A percentile compares a stretch with the other conserved stretches of the same genome.
Conservation (phyloP, 208 protist species). For the Wallacemonas sp. region DNA sequence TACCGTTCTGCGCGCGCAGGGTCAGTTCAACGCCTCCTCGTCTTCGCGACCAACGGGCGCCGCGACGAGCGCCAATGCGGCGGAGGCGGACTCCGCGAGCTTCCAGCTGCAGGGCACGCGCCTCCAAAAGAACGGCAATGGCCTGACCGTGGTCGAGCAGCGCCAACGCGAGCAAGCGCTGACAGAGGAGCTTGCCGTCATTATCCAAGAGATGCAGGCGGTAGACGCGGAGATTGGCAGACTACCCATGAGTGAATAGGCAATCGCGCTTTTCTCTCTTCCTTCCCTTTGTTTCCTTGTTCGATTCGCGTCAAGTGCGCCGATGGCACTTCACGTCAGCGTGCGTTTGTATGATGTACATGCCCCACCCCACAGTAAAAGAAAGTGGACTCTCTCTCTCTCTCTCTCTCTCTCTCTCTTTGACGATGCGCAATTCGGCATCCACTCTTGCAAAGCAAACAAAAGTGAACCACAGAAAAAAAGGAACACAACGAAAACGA, state of each 20-base stretch:
- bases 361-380: no score
- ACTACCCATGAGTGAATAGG: neutral
- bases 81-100: neutral
- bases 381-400: no score
- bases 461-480: no score
- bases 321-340: no score
- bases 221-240: constrained; percentile 58
- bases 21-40: neutral
- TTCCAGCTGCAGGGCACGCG: constrained; percentile 15
- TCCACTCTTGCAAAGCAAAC: no score
- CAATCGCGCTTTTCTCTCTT: neutral
- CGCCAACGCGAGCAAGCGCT: constrained; percentile 54
- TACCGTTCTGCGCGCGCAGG: constrained; percentile 29
- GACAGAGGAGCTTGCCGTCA: constrained; percentile 38
- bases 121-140: constrained; percentile 22
- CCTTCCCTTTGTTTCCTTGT: neutral
- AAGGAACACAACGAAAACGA: no score
- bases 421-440: no score
- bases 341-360: neutral
- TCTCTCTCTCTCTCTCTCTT: no score
- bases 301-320: neutral
- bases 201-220: constrained; percentile 69
- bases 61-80: neutral
- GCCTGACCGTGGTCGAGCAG: constrained; percentile 43
- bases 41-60: constrained; percentile 1